phyloP scores from a whole-genome alignment of 257 asterid genomes.

The Nicotiana paniculata region DNA sequence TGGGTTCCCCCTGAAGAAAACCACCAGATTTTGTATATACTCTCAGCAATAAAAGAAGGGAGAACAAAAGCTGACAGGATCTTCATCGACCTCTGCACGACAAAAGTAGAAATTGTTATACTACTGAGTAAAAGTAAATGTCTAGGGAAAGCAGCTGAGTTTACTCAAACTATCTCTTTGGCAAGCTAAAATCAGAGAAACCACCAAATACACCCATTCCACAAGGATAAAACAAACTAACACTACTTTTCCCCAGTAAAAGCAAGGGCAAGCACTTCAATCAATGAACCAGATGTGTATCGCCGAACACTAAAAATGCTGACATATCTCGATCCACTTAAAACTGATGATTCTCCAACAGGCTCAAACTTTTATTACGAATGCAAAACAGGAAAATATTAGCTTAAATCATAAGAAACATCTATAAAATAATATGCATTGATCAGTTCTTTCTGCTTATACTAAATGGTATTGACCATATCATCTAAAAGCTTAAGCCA shows the following conservation, averaged over 20 bases:
- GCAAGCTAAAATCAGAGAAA: background rate
- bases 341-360: background rate
- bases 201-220: background rate
- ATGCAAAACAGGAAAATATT: background rate
- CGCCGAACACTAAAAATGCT: background rate
- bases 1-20: constrained; percentile 70
- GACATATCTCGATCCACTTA: background rate
- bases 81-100: constrained; percentile 78
- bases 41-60: constrained; percentile 67
- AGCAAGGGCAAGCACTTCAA: background rate
- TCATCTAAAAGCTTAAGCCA: background rate
- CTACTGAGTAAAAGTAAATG: background rate
- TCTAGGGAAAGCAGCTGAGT: background rate
- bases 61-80: constrained; percentile 69
- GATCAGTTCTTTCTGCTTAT: background rate
- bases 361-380: background rate
- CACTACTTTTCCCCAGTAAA: background rate
- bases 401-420: background rate
- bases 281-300: background rate
- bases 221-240: background rate
- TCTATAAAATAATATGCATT: background rate
- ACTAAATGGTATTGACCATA: background rate
- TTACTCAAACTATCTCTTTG: background rate
- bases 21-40: constrained; percentile 93
- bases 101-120: background rate